Evolutionary conservation across 2,329 filamentous ascomycete genomes (phyloP).

Genomic region (Dothistroma septosporum): DNA sequence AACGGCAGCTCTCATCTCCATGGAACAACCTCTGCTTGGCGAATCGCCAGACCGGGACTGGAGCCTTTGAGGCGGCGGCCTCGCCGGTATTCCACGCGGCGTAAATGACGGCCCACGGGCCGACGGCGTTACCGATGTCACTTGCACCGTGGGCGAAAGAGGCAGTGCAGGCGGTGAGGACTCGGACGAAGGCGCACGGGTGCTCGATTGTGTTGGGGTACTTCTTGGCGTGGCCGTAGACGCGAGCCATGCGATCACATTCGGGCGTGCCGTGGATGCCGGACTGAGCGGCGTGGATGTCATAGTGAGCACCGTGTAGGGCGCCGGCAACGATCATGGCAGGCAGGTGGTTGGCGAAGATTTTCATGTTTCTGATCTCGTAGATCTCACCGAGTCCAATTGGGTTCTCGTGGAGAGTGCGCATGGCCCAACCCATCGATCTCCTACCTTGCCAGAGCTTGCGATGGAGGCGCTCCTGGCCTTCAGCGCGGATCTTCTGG

Average conservation of each 20-base stretch:
- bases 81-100: constrained; percentile 54
- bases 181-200: constrained; percentile 62
- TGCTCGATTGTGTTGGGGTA: constrained; percentile 62
- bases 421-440: constrained; percentile 80
- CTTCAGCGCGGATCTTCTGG: constrained; percentile 57
- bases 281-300: constrained; percentile 72
- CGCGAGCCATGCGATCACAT: constrained; percentile 62
- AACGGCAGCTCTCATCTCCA: constrained; percentile 59
- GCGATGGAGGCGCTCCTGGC: constrained; percentile 56
- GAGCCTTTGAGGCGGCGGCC: constrained; percentile 54
- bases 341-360: constrained; percentile 59
- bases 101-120: constrained; percentile 61
- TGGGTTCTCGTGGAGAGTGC: constrained; percentile 67
- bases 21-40: constrained; percentile 52
- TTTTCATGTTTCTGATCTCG: constrained; percentile 66
- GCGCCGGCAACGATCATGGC: constrained; percentile 59
- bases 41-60: constrained; percentile 73
- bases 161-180: constrained; percentile 66
- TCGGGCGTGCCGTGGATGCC: constrained; percentile 70
- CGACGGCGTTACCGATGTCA: constrained; percentile 61
- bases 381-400: constrained; percentile 70
- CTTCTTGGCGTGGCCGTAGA: constrained; percentile 54
- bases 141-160: constrained; percentile 69
- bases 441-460: constrained; percentile 60
- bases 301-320: constrained; percentile 75